A percentile compares a stretch with the other conserved stretches of the same genome.
phyloP scores from a whole-genome alignment of 805 yeast species.

The Candida railenensis region DNA sequence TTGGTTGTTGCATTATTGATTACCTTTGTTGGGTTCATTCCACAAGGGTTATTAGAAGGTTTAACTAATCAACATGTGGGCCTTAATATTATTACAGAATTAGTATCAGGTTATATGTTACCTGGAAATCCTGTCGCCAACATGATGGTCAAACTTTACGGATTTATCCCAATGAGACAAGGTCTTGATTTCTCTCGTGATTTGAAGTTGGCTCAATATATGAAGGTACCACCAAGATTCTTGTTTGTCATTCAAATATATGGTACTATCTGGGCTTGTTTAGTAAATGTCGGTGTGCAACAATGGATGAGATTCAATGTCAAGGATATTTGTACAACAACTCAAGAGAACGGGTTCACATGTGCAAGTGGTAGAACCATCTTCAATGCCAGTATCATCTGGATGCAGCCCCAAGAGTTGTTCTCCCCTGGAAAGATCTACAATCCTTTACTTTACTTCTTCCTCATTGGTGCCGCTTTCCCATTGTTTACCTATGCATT shows the following conservation, averaged over 20 bases:
- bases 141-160: slow-evolving; percentile 51
- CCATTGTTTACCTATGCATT: slow-evolving; percentile 38
- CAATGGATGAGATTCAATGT: slow-evolving; percentile 21
- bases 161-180: slow-evolving; percentile 55
- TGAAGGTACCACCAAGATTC: slow-evolving; percentile 23
- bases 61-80: slow-evolving; percentile 49
- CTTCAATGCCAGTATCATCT: slow-evolving; percentile 17
- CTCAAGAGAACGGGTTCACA: slow-evolving; percentile 20
- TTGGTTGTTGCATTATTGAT: slow-evolving; percentile 52
- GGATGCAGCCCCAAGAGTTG: slow-evolving; percentile 36
- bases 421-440: slow-evolving; percentile 20
- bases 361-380: slow-evolving; percentile 19
- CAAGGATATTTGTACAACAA: slow-evolving; percentile 15
- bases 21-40: slow-evolving; percentile 50
- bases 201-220: slow-evolving; percentile 19
- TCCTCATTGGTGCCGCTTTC: slow-evolving; percentile 34
- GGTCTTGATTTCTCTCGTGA: slow-evolving; percentile 46
- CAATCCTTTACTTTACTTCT: slow-evolving; percentile 34
- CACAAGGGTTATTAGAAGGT: slow-evolving; percentile 48
- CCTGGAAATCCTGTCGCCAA: slow-evolving; percentile 57
- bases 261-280: slow-evolving; percentile 19
- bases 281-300: slow-evolving; percentile 23
- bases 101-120: slow-evolving; percentile 55
- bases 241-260: slow-evolving; percentile 18
- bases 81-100: slow-evolving; percentile 53